Base-by-base conservation (phyloP, 164 flowering plant species). In the Piper betle region DNA sequence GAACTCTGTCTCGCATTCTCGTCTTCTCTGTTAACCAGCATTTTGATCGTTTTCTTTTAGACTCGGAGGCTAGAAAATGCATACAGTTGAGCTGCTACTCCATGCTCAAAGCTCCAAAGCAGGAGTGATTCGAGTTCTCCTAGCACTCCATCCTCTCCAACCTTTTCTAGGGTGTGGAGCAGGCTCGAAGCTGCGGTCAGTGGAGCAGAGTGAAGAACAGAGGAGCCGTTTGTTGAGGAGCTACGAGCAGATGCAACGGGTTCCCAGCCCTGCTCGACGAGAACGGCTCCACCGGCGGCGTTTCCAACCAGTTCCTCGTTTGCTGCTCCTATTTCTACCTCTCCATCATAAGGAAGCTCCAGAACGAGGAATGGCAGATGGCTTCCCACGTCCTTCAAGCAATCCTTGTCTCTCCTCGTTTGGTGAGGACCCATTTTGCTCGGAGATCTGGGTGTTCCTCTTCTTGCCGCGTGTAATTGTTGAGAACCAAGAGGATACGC, bases 341-440 rank as follows among this genome's bases (percentile, higher is more conserved):
- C 37, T 79, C 85, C 6, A 48, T 82, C 18, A 78, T 88, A 39
- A 62, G 78, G 67, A 78, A 75, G 61, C 78, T 85, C 25, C 80
- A 80, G 58, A 53, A 60, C n/a, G 85, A 88, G 62, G 84, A 84
- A 52, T 82, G 74, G 83, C 91, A 84, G 73, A 82, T 74, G 56
- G 82, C 91, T 2, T 54, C 74, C 67, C 85, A 88, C 74, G 85
- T 85, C 62, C 82, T 88, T 18, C 96, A 85, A 66, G 84, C 96
- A 9, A 11, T 88, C 33, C 39, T 79, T 62, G 83, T 84, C 18
- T 75, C 71, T 2, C 91, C 96, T 0, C 39, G 63, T 53, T 69
- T 73, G 52, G 73, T 84, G 13, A 63, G 64, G n/a, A 61, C 20
- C 13, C 82, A 82, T 59, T 58, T 85, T 56, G 78, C 78, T 0